These are phyloP conservation scores for Nemania sp. DNA, from an alignment of 2,329 filamentous ascomycete genomes.

Conservation along the genomic window DNA sequence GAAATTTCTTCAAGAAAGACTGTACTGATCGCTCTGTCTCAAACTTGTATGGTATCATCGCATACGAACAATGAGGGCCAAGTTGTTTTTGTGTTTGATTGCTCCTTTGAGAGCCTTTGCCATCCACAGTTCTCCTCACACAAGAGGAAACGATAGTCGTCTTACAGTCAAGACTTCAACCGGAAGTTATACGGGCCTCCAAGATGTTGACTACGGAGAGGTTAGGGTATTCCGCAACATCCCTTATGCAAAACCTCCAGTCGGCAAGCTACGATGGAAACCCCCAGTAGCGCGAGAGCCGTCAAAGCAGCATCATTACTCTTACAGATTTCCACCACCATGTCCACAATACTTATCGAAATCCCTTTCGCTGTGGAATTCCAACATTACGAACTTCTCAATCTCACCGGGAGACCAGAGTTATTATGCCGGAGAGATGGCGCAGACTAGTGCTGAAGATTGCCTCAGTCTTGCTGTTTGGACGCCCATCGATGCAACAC, in stretches of 20 bases:
- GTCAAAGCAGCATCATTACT: conserved; percentile 44
- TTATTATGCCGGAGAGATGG: conserved; percentile 43
- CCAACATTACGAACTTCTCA: conserved; percentile 45
- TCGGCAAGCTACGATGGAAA: conserved; percentile 62
- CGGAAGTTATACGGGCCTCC: conserved; percentile 44
- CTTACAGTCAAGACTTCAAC: conserved; percentile 44
- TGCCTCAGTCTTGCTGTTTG: conserved; percentile 53
- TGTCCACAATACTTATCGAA: conserved; percentile 50
- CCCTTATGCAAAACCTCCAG: conserved; percentile 68
- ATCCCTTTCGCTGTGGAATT: conserved; percentile 44
- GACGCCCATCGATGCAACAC: conserved; percentile 46
- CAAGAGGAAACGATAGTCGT: neutral
- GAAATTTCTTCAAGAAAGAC: neutral
- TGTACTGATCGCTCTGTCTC: neutral
- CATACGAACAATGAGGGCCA: conserved; percentile 29
- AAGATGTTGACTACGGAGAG: conserved; percentile 39
- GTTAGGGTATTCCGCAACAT: conserved; percentile 55
- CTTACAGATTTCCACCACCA: conserved; percentile 45
- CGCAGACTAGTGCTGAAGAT: conserved; percentile 50
- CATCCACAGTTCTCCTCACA: neutral
- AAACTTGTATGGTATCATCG: neutral
- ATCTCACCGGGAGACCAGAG: conserved; percentile 40
- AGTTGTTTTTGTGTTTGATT: conserved; percentile 25
- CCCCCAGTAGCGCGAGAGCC: conserved; percentile 50
- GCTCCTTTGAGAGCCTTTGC: conserved; percentile 23